These are phyloP conservation scores for Blastocystis sp. DNA, from an alignment of 352 stramenopile species.

Conservation along the genomic window DNA sequence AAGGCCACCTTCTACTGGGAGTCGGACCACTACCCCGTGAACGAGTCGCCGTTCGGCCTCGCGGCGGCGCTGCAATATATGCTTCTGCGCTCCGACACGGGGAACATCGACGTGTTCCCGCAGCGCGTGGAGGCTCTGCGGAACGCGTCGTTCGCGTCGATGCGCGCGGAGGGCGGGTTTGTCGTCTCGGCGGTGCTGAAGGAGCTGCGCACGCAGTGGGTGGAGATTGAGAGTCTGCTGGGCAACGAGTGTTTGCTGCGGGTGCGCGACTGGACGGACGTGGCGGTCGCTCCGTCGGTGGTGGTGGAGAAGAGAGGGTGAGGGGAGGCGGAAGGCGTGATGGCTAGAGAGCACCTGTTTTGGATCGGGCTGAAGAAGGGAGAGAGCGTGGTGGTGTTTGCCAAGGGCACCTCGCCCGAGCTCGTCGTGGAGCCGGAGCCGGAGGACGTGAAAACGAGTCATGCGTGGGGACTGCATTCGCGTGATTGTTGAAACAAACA, in stretches of 20 bases:
- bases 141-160: neutral
- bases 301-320: neutral
- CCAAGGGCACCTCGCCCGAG: constrained; percentile 2
- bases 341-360: neutral
- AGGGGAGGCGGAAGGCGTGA: neutral
- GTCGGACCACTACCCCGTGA: constrained; percentile 22
- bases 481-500: constrained; percentile 17
- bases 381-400: neutral
- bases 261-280: constrained; percentile 15
- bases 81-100: constrained; percentile 31
- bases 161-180: constrained; percentile 34
- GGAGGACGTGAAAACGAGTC: constrained; percentile 25
- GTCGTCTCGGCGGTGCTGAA: constrained; percentile 14
- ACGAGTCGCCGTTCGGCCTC: constrained; percentile 58
- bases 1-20: constrained; percentile 60
- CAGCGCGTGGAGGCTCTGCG: neutral
- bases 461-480: constrained; percentile 28
- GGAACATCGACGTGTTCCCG: constrained; percentile 49
- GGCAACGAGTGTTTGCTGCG: constrained; percentile 39
- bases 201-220: neutral
- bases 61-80: constrained; percentile 61
- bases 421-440: constrained; percentile 15
- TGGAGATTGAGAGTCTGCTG: constrained; percentile 4
- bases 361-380: constrained; percentile 13
- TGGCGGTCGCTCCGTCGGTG: neutral